phyloP scores from a whole-genome alignment of 2,329 filamentous ascomycete genomes.

The Fusarium cicatricum region DNA sequence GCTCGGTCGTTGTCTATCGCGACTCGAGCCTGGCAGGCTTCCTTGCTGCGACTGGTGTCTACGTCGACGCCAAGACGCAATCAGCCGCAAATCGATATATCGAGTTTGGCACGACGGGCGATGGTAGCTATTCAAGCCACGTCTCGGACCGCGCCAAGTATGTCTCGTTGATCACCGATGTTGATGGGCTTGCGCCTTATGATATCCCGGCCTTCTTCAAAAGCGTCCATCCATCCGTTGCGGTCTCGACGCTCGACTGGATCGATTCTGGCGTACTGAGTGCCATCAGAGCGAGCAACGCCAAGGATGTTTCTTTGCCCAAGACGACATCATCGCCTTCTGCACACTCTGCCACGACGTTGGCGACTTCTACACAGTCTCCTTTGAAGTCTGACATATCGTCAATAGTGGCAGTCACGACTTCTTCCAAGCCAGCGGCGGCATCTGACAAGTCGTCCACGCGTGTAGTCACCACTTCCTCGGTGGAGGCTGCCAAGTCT shows the following conservation, averaged over 20 bases:
- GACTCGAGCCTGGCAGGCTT: constrained; percentile 49
- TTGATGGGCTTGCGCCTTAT: constrained; percentile 42
- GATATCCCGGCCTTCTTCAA: constrained; percentile 32
- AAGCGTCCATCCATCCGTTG: constrained; percentile 12
- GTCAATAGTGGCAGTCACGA: not conserved
- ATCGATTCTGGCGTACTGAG: constrained; percentile 30
- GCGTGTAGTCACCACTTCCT: too few relatives aligned
- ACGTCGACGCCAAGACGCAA: constrained; percentile 45
- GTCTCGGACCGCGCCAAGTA: constrained; percentile 45
- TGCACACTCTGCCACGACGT: not conserved
- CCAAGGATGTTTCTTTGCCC: constrained; percentile 5
- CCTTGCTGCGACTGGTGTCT: constrained; percentile 47
- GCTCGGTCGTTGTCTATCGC: constrained; percentile 52
- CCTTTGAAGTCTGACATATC: not conserved
- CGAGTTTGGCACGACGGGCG: constrained; percentile 53
- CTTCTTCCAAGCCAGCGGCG: too few relatives aligned
- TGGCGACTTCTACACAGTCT: not conserved
- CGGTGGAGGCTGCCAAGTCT: too few relatives aligned
- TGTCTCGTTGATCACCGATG: constrained; percentile 44
- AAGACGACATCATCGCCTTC: not conserved
- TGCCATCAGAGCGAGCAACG: constrained; percentile 32
- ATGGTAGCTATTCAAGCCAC: constrained; percentile 51
- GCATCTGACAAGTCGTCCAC: too few relatives aligned
- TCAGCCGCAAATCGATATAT: constrained; percentile 47
- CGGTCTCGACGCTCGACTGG: constrained; percentile 28